Evolutionary conservation across 1,284 basidiomycete genomes (phyloP).

Genomic region (Cryptococcus hybrid): DNA sequence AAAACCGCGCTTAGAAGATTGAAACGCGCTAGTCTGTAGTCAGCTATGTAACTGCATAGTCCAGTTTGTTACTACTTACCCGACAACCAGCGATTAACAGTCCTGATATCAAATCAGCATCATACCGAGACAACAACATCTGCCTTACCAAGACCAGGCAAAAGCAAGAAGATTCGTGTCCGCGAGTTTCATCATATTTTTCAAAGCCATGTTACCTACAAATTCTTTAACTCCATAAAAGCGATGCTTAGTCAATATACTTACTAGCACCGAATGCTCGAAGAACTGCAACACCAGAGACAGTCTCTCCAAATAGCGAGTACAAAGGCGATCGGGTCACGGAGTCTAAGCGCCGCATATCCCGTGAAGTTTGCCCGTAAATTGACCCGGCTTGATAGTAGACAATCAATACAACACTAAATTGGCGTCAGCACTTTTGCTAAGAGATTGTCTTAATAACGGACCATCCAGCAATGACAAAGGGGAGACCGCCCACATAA

Average conservation of each 20-base stretch:
- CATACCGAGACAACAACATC: background rate
- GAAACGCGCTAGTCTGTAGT: constrained; percentile 57
- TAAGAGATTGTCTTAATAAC: constrained; percentile 1
- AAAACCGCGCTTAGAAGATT: constrained; percentile 72
- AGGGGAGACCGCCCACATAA: constrained; percentile 72
- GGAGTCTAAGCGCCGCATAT: constrained; percentile 84
- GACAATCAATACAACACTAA: constrained; percentile 60
- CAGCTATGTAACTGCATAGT: background rate
- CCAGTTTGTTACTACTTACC: constrained; percentile 7
- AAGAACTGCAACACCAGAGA: constrained; percentile 75
- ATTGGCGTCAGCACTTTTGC: background rate
- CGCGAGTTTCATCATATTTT: constrained; percentile 78
- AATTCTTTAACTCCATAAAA: background rate
- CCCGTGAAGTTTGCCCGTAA: constrained; percentile 81
- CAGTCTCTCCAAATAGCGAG: constrained; percentile 87
- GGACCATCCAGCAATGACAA: constrained; percentile 58
- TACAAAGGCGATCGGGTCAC: constrained; percentile 88
- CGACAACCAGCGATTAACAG: constrained; percentile 49
- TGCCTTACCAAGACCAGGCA: constrained; percentile 85
- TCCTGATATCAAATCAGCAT: constrained; percentile 13
- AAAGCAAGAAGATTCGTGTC: constrained; percentile 77
- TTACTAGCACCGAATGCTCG: constrained; percentile 69
- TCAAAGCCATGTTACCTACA: constrained; percentile 68
- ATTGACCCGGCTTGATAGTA: constrained; percentile 58
- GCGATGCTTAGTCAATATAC: background rate